phyloP scores from a whole-genome alignment of 2,329 filamentous ascomycete species.

The Ophiosphaerella korrae region DNA sequence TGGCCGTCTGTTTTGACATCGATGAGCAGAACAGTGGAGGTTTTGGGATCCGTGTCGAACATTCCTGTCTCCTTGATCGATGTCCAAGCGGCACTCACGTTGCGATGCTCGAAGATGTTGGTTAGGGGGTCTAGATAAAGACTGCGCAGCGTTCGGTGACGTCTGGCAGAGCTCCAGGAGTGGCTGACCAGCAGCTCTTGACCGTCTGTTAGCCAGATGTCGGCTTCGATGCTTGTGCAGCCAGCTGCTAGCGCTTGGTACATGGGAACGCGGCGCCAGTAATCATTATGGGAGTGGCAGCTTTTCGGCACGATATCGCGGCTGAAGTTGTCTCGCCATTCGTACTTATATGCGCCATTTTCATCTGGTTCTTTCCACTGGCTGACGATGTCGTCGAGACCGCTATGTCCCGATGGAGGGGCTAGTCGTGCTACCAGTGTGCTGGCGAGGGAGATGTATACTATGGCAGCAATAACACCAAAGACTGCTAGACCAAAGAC shows the following conservation, averaged over 20 bases:
- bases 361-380: constrained; percentile 33
- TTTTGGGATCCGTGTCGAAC: constrained; percentile 48
- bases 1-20: constrained; percentile 69
- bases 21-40: constrained; percentile 65
- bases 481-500: constrained; percentile 16
- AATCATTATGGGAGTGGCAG: constrained; percentile 53
- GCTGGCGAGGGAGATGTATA: constrained; percentile 30
- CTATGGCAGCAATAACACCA: constrained; percentile 23
- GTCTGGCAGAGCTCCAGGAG: constrained; percentile 21
- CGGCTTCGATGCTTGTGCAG: constrained; percentile 41
- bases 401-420: constrained; percentile 24
- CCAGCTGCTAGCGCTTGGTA: constrained; percentile 49
- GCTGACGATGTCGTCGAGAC: constrained; percentile 30
- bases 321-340: constrained; percentile 47
- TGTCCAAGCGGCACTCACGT: constrained; percentile 23
- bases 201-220: constrained; percentile 35
- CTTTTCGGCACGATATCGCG: constrained; percentile 44
- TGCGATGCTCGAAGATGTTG: constrained; percentile 46
- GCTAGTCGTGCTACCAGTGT: constrained; percentile 25
- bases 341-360: constrained; percentile 22
- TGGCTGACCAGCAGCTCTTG: constrained; percentile 39
- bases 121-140: constrained; percentile 47
- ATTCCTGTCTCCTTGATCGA: constrained; percentile 53
- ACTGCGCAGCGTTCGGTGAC: constrained; percentile 27
- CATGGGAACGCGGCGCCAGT: constrained; percentile 49